Conservation (phyloP, 257 asterid genomes). For the Penstemon eatonii region DNA sequence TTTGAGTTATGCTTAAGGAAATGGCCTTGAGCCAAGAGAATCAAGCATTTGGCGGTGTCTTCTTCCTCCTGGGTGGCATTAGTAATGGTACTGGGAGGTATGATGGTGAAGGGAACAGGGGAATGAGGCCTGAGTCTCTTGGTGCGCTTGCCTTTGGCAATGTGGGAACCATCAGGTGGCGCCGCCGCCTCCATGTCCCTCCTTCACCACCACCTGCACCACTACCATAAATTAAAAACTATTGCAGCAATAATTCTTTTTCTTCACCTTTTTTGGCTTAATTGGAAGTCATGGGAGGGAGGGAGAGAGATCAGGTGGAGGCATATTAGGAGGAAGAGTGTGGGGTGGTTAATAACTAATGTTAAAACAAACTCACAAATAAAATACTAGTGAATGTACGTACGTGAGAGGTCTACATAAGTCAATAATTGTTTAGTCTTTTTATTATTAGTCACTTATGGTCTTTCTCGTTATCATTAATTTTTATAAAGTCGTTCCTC, state of each 20-base stretch:
- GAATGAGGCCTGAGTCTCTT: constrained; percentile 50
- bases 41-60: constrained; percentile 58
- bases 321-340: constrained; percentile 31
- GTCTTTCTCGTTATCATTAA: too few relatives aligned
- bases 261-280: constrained; percentile 1
- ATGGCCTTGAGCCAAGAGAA: constrained; percentile 52
- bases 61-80: constrained; percentile 52
- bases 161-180: constrained; percentile 28
- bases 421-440: constrained; percentile 23
- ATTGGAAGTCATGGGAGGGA: constrained; percentile 8
- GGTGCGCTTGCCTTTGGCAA: constrained; percentile 58
- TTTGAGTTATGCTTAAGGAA: constrained; percentile 1
- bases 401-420: constrained; percentile 41
- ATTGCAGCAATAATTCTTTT: background rate
- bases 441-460: too few relatives aligned
- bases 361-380: constrained; percentile 13
- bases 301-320: constrained; percentile 36
- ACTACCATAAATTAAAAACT: constrained; percentile 27
- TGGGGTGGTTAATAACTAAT: constrained; percentile 32
- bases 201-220: constrained; percentile 35
- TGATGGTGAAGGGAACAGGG: constrained; percentile 42
- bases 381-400: constrained; percentile 26
- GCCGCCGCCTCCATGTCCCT: constrained; percentile 43
- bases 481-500: too few relatives aligned
- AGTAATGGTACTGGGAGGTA: constrained; percentile 2